Conservation (phyloP, 805 yeast species). For the Teunomyces kruisii region DNA sequence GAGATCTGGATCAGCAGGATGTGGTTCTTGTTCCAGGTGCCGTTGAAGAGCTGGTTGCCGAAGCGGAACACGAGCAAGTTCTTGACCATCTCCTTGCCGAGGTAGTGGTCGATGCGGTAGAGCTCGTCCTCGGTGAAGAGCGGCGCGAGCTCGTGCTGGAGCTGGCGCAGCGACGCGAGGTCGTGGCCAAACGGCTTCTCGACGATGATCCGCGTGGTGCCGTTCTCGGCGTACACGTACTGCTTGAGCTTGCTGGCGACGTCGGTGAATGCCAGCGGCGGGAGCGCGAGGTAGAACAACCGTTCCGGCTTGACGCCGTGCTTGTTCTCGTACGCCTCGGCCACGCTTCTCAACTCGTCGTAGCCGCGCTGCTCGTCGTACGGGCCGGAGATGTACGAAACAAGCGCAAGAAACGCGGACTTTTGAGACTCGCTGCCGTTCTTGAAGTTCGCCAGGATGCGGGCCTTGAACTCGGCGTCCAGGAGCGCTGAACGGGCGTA, state of each 20-base stretch:
- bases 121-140: constrained; percentile 88
- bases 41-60: constrained; percentile 82
- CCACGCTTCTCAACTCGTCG: constrained; percentile 49
- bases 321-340: constrained; percentile 58
- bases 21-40: constrained; percentile 85
- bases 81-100: constrained; percentile 98
- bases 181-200: constrained; percentile 99
- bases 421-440: constrained; percentile 43
- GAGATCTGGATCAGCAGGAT: constrained; percentile 82
- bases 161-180: constrained; percentile 69
- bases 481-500: constrained; percentile 84
- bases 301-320: constrained; percentile 63
- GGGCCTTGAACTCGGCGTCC: constrained; percentile 62
- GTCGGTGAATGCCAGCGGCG: constrained; percentile 84
- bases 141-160: constrained; percentile 79
- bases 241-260: constrained; percentile 76
- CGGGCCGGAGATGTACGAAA: constrained; percentile 71
- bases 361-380: constrained; percentile 84
- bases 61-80: constrained; percentile 86
- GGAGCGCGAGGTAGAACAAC: constrained; percentile 88
- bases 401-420: constrained; percentile 62
- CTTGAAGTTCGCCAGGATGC: constrained; percentile 65
- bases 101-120: constrained; percentile 93
- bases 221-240: constrained; percentile 56
- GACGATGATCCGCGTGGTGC: constrained; percentile 79